Conservation (phyloP, 1,284 basidiomycete species). For the Vanrija sp. region DNA sequence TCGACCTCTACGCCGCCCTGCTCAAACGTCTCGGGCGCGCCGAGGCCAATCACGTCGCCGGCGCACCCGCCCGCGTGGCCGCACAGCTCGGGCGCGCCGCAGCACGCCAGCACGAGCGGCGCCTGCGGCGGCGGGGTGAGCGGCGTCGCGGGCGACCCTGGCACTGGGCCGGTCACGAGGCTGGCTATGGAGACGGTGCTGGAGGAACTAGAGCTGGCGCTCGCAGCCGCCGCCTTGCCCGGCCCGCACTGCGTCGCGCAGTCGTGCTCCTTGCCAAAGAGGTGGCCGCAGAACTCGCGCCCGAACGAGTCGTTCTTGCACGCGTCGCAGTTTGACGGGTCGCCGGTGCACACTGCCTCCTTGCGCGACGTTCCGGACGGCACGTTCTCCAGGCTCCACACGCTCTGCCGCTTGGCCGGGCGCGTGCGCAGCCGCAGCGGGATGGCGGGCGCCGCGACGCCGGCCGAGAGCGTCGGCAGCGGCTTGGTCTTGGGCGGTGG, state of each 20-base stretch:
- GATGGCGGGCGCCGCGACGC: constrained; percentile 10
- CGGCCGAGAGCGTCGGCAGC: not conserved
- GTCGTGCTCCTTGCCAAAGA: constrained; percentile 49
- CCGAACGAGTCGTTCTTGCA: constrained; percentile 51
- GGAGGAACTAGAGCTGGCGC: constrained; percentile 2
- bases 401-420: constrained; percentile 13
- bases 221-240: constrained; percentile 4
- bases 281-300: constrained; percentile 75
- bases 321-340: constrained; percentile 48
- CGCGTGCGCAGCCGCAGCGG: constrained; percentile 15
- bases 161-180: constrained; percentile 8
- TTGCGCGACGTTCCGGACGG: constrained; percentile 10
- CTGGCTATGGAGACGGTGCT: not conserved
- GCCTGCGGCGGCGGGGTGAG: constrained; percentile 13
- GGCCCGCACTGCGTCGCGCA: no score
- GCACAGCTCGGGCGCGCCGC: constrained; percentile 40
- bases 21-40: constrained; percentile 1
- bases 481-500: not conserved
- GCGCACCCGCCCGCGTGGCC: constrained; percentile 28
- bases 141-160: not conserved
- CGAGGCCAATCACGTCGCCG: constrained; percentile 23
- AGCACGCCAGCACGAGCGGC: constrained; percentile 37
- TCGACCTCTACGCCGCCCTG: constrained; percentile 48
- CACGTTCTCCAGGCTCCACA: constrained; percentile 33
- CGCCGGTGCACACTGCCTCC: constrained; percentile 46